Base-by-base conservation (phyloP, 1,139 yeast genomes). In the Insectozyma bohioensis region DNA sequence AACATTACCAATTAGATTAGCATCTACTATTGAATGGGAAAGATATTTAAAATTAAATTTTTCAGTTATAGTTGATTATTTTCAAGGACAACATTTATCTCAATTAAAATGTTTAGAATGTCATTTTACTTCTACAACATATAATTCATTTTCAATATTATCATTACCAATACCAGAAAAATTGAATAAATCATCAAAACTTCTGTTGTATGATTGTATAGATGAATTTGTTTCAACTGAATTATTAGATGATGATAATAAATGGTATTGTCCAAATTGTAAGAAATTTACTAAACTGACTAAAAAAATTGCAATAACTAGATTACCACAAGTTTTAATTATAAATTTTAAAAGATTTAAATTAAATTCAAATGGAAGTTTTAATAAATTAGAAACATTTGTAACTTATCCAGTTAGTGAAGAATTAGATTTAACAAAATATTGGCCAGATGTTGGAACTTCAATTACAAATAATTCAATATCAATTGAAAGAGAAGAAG, bases 11-110 rank as follows among this genome's bases (percentile, higher is more conserved):
- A 72, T 88, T 5, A 71, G 97, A 40, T 69, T 85, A 24, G 97
- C 97, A 0, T 83, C 96, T 0, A 80, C 95, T 0, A 82, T 88
- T 32, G 97, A 92, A 56, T 92, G 98, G 98, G 96, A 87, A 52
- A 69, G 95, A 40, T 88, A 87, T 53, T 65, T 87, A 35, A 84
- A 84, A 38, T 76, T 90, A 18, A 92, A 92, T 54, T 83, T 85
- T 47, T 88, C 97, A 22, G 75, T 85, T 1, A 74, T 92, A 18
- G 95, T 87, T 3, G 95, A 86, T 50, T 75, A 80, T 35, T 86
- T 87, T 51, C 96, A 88, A 56, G 97, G 97, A 1, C 97, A 92
- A 58, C 85, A 85, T 50, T 75, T 87, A 32, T 85, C 95, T 7
- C 84, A 79, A 39, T 65, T 92, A 47, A 74, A 72, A 49, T 92